Evolutionary conservation across 805 yeast genomes (phyloP), one percentile per base, ranked within the genome.

Genomic region (Candida tallmaniae): DNA sequence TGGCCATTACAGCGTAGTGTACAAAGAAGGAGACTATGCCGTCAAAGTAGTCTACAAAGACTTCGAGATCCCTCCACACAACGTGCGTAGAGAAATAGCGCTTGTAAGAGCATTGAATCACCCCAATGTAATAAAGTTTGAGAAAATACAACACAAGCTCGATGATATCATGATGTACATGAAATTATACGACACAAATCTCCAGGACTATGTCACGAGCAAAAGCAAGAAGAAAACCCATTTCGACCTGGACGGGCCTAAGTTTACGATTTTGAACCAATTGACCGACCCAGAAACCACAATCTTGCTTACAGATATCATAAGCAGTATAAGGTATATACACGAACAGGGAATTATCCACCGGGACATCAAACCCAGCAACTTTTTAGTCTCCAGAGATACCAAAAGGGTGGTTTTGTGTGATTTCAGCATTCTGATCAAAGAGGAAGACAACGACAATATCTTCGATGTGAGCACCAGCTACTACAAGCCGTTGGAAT

Each of bases 401-500:
- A 38, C 47, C 27, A 19, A 39, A 22, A 24, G 25, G 14, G 26
- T 34, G 4, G 52, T 63, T 4, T 42, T 81, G 1, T 74, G 77
- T 11, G 94, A 86, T 48, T 80, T 81, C 56, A 93, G 94, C 5
- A 70, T 78, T 11, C 36, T 27, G 34, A 20, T 30, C 1, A 17
- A 26, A 4, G 34, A 23, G 3, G 15, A 23, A 9, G 29, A 38
- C 7, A 21, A 39, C 10, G 59, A 54, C 24, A 79, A 85, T 24
- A 63, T 69, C 38, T 65, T 72, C n/a, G 83, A 76, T 43, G 78
- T 86, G 4, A 70, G 81, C 14, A 80, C 89, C 0, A 78, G 80
- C 1, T 65, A 67, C 22, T 86, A 75, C 56, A 78, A 82, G 40
- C 79, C 93, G 0, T 90, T 94, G 0, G 95, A 85, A 48, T 57